These are phyloP conservation scores for Dillenia suffruticosa DNA, from an alignment of 164 flowering plant genomes.

Conservation along the genomic window DNA sequence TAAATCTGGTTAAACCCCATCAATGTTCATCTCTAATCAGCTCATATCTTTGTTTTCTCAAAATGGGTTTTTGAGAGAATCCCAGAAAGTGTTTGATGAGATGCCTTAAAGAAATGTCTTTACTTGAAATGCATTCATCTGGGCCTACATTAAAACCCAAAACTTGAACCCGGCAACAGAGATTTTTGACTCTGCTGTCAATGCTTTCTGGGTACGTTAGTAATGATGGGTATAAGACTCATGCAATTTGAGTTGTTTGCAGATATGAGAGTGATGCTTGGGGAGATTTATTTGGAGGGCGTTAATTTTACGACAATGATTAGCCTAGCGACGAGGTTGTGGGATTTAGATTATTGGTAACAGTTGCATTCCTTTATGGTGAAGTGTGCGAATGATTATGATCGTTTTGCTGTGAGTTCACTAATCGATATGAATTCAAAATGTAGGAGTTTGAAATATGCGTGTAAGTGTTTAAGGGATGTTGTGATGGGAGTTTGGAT, in stretches of 20 bases:
- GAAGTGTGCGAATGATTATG: slow-evolving; percentile 47
- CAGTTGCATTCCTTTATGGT: slow-evolving; percentile 69
- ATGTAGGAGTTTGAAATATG: slow-evolving; percentile 51
- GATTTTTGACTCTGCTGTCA: slow-evolving; percentile 54
- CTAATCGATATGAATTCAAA: slow-evolving; percentile 85
- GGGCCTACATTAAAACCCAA: slow-evolving; percentile 39
- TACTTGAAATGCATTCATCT: slow-evolving; percentile 76
- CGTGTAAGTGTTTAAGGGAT: slow-evolving; percentile 36
- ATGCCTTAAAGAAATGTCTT: slow-evolving; percentile 77
- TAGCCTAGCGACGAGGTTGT: slow-evolving; percentile 48
- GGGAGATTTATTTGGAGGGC: slow-evolving; percentile 39
- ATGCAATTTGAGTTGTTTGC: slow-evolving; percentile 47
- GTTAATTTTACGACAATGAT: slow-evolving; percentile 63
- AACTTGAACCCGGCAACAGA: slow-evolving; percentile 38
- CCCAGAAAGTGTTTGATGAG: slow-evolving; percentile 64
- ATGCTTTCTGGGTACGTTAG: slow-evolving; percentile 56
- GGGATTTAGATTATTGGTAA: slow-evolving; percentile 31
- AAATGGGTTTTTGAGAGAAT: slow-evolving; percentile 34
- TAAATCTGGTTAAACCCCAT: slow-evolving; percentile 33
- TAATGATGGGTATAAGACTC: slow-evolving; percentile 33
- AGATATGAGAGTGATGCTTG: slow-evolving; percentile 36
- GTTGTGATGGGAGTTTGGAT: slow-evolving; percentile 22
- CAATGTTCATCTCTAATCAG: slow-evolving; percentile 40
- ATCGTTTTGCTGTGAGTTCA: slow-evolving; percentile 50
- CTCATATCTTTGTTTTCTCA: slow-evolving; percentile 51